phyloP scores from a whole-genome alignment of 495 filamentous ascomycete genomes.

The Ascobolus immersus region DNA sequence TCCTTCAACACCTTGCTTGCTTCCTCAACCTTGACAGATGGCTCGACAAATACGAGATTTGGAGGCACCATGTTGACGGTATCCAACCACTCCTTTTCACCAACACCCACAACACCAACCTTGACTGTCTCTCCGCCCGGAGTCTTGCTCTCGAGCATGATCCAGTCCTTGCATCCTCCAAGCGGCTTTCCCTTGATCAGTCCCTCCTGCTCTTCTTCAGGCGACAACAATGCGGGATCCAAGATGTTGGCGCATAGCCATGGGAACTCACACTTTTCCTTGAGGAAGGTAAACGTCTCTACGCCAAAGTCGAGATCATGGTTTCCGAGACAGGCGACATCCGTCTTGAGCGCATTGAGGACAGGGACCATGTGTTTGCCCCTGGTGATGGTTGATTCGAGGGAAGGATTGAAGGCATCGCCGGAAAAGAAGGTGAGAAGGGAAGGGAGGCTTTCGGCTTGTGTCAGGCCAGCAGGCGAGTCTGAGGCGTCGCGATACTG shows the following conservation, averaged over 20 bases:
- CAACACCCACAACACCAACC: slow-evolving; percentile 58
- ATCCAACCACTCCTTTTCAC: slow-evolving; percentile 56
- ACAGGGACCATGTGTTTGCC: slow-evolving; percentile 73
- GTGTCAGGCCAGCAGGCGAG: slow-evolving; percentile 34
- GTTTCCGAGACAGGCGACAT: slow-evolving; percentile 65
- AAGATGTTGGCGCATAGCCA: slow-evolving; percentile 74
- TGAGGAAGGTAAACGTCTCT: slow-evolving; percentile 44
- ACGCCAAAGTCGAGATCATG: slow-evolving; percentile 92
- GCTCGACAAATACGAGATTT: slow-evolving; percentile 53
- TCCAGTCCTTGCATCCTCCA: slow-evolving; percentile 29
- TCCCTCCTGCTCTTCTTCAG: slow-evolving; percentile 39
- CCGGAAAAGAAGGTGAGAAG: slow-evolving; percentile 69
- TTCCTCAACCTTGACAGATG: slow-evolving; percentile 39
- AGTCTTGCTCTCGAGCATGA: slow-evolving; percentile 53
- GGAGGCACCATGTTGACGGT: slow-evolving; percentile 71
- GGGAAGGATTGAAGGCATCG: slow-evolving; percentile 72
- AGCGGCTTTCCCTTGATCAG: slow-evolving; percentile 18
- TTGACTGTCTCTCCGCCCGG: too few species aligned
- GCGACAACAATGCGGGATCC: slow-evolving; percentile 50
- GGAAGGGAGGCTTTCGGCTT: slow-evolving; percentile 17
- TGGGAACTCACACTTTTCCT: slow-evolving; percentile 52
- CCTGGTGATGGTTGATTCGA: slow-evolving; percentile 70
- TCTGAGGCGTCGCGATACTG: slow-evolving; percentile 36
- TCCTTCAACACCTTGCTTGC: slow-evolving; percentile 42
- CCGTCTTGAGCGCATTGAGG: slow-evolving; percentile 50